Evolutionary conservation across 306 rosid genomes (phyloP).

Genomic region (Abrus pulchellus): DNA sequence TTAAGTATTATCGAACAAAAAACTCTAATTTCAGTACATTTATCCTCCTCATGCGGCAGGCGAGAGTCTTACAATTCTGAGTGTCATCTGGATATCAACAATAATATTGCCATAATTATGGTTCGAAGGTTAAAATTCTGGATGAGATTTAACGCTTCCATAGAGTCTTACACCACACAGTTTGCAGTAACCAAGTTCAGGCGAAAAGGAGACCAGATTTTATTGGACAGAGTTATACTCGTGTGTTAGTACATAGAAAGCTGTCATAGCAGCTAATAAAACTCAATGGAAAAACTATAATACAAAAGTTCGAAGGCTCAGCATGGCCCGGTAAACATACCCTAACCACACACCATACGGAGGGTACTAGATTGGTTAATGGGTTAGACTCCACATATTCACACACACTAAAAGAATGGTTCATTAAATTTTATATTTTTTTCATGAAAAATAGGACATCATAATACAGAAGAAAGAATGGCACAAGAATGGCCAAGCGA

Average conservation of each 20-base stretch:
- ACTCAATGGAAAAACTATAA: not conserved
- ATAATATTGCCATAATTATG: not conserved
- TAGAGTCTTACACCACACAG: not conserved
- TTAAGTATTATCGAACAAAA: slow-evolving; percentile 4
- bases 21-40: not conserved
- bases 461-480: slow-evolving; percentile 59
- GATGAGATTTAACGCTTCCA: not conserved
- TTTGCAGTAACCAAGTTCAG: not conserved
- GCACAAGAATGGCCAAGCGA: slow-evolving; percentile 48
- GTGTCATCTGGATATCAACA: not conserved
- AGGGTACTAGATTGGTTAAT: not conserved
- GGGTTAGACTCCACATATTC: not conserved
- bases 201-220: slow-evolving; percentile 6
- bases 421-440: slow-evolving; percentile 50
- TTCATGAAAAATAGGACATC: slow-evolving; percentile 49
- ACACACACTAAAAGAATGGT: slow-evolving; percentile 20
- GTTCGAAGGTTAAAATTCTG: not conserved
- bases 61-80: not conserved
- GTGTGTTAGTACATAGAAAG: not conserved
- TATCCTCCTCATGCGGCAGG: not conserved
- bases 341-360: not conserved
- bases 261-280: not conserved
- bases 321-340: not conserved
- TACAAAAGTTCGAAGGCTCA: not conserved
- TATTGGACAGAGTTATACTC: not conserved